A percentile compares a stretch with the other conserved stretches of the same genome.
Evolutionary conservation across 805 yeast species (phyloP).

Genomic region (Debaryomyces hansenii): DNA sequence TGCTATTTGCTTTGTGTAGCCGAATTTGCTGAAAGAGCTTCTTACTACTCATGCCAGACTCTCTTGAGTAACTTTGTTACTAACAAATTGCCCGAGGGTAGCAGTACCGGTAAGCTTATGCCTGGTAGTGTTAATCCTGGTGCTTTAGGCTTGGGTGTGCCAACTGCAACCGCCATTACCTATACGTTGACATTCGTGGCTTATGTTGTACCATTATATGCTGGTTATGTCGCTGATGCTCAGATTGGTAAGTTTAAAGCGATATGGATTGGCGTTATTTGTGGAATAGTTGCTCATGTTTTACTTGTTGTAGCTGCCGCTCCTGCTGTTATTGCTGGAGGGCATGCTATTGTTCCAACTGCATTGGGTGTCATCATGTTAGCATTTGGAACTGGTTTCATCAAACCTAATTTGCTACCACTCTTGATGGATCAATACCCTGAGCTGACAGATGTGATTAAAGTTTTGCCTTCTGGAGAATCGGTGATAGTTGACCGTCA

Average conservation of each 20-base stretch:
- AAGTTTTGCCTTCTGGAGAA: slow-evolving; percentile 60
- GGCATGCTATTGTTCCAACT: slow-evolving; percentile 42
- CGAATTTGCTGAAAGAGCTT: slow-evolving; percentile 58
- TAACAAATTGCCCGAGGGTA: slow-evolving; percentile 49
- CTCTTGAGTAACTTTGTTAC: slow-evolving; percentile 49
- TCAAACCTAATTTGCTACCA: slow-evolving; percentile 54
- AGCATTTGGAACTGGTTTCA: slow-evolving; percentile 52
- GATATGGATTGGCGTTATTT: slow-evolving; percentile 49
- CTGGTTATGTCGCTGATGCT: slow-evolving; percentile 54
- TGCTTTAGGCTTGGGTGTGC: slow-evolving; percentile 49
- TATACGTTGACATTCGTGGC: slow-evolving; percentile 48
- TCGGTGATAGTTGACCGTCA: slow-evolving; percentile 58
- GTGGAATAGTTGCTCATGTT: slow-evolving; percentile 49
- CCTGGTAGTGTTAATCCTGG: slow-evolving; percentile 44
- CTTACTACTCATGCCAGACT: slow-evolving; percentile 49
- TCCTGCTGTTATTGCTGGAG: slow-evolving; percentile 37
- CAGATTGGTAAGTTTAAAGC: slow-evolving; percentile 47
- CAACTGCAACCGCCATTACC: slow-evolving; percentile 47
- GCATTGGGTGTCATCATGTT: slow-evolving; percentile 39
- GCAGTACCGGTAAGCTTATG: slow-evolving; percentile 39
- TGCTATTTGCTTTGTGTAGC: slow-evolving; percentile 51
- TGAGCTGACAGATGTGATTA: slow-evolving; percentile 58
- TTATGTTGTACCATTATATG: slow-evolving; percentile 49
- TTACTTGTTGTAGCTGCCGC: slow-evolving; percentile 50
- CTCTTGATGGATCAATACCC: slow-evolving; percentile 50